phyloP scores from a whole-genome alignment of 805 yeast genomes.

The Schwanniomyces yamadae region DNA sequence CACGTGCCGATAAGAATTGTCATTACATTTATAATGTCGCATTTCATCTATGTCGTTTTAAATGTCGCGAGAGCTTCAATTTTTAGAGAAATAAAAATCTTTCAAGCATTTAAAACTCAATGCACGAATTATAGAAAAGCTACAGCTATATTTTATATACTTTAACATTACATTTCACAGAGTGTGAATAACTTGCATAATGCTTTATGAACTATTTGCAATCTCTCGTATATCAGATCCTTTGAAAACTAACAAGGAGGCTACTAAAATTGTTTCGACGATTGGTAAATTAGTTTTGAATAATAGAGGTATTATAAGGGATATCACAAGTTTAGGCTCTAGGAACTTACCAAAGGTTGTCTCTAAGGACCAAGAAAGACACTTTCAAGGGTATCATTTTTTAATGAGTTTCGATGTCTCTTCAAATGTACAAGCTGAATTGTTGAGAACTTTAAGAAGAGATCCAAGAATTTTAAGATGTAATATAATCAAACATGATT shows the following conservation, averaged over 20 bases:
- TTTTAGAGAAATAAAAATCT: constrained; percentile 1
- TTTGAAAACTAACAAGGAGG: constrained; percentile 37
- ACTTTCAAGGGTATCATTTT: constrained; percentile 88
- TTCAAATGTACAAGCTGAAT: constrained; percentile 81
- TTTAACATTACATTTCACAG: too few species aligned
- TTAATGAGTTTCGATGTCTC: constrained; percentile 84
- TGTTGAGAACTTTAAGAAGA: constrained; percentile 71
- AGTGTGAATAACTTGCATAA: constrained; percentile 23
- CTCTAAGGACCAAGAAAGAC: constrained; percentile 82
- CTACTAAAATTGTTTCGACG: constrained; percentile 50
- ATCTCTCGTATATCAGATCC: constrained; percentile 79
- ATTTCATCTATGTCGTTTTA: background rate
- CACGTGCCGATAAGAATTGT: constrained; percentile 4
- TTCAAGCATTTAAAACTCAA: too few species aligned
- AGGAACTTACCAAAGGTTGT: constrained; percentile 76
- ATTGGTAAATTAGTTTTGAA: constrained; percentile 79
- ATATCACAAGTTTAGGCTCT: constrained; percentile 75
- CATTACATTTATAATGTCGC: background rate
- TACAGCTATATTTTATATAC: too few species aligned
- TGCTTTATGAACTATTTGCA: constrained; percentile 90
- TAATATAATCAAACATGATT: constrained; percentile 62
- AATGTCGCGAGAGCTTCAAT: background rate
- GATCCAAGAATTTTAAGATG: constrained; percentile 92
- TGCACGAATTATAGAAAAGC: too few species aligned
- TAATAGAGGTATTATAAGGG: constrained; percentile 93